phyloP scores from a whole-genome alignment of 2,329 filamentous ascomycete genomes.

The Amphichorda felina region DNA sequence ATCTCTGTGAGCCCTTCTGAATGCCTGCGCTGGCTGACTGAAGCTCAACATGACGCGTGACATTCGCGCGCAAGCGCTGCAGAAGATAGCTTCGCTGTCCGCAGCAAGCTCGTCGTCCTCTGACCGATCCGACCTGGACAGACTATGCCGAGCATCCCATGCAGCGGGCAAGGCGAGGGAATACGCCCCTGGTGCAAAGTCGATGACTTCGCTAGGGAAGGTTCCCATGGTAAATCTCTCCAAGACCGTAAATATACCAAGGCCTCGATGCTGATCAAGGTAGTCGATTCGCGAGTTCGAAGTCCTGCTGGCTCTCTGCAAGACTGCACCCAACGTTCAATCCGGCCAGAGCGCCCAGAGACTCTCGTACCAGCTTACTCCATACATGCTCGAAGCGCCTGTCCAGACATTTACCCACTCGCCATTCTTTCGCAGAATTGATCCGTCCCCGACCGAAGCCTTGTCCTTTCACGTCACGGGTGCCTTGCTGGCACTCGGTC shows the following conservation, averaged over 20 bases:
- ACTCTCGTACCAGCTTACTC: slow-evolving; percentile 66
- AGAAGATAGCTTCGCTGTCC: slow-evolving; percentile 54
- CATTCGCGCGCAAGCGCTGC: slow-evolving; percentile 49
- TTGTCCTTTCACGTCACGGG: slow-evolving; percentile 68
- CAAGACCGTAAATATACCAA: too few species aligned
- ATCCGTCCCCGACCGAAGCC: slow-evolving; percentile 81
- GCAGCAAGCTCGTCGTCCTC: slow-evolving; percentile 42
- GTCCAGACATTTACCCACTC: slow-evolving; percentile 67
- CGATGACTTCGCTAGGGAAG: slow-evolving; percentile 31
- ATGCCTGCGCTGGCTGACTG: background rate
- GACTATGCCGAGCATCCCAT: slow-evolving; percentile 46
- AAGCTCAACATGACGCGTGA: slow-evolving; percentile 33
- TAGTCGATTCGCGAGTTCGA: slow-evolving; percentile 86
- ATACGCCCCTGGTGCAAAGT: slow-evolving; percentile 34
- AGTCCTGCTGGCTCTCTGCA: slow-evolving; percentile 81
- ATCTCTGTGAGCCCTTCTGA: too few species aligned
- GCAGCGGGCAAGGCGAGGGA: slow-evolving; percentile 30
- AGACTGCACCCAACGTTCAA: slow-evolving; percentile 67
- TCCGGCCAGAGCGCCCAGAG: slow-evolving; percentile 62
- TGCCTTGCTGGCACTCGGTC: slow-evolving; percentile 71
- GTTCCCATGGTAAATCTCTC: slow-evolving; percentile 45
- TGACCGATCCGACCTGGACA: slow-evolving; percentile 52
- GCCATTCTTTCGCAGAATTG: slow-evolving; percentile 70
- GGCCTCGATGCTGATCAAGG: too few species aligned
- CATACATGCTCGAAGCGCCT: slow-evolving; percentile 79